Conservation (phyloP, 306 rosid genomes). For the Casuarina cunninghamiana region DNA sequence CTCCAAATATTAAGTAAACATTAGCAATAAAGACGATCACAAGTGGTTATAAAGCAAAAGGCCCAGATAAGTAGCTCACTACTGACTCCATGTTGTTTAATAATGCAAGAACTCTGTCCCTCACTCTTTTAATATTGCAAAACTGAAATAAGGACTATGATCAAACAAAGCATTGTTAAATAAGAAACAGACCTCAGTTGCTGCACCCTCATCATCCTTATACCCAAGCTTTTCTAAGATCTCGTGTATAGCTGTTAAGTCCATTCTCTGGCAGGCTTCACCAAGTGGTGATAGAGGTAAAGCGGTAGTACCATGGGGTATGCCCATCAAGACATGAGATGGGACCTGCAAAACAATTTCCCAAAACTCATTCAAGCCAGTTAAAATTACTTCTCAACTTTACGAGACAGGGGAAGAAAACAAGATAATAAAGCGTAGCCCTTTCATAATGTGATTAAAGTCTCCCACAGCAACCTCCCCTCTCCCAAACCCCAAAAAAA, state of each 20-base stretch:
- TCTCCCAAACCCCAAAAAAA: no score
- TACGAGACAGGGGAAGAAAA: constrained; percentile 3
- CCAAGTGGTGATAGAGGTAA: constrained; percentile 73
- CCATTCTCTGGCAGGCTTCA: constrained; percentile 81
- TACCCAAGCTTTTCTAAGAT: constrained; percentile 81
- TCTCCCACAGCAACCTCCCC: no score
- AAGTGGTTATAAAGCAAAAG: neutral
- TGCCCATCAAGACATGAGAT: constrained; percentile 86
- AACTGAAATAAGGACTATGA: no score
- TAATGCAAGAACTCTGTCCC: neutral
- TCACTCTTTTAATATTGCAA: neutral
- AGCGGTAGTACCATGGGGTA: constrained; percentile 59
- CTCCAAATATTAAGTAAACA: neutral
- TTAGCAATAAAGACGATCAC: neutral
- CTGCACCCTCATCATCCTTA: constrained; percentile 94
- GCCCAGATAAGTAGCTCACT: neutral
- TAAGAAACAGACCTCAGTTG: constrained; percentile 74
- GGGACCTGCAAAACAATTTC: constrained; percentile 63
- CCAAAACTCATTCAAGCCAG: constrained; percentile 30
- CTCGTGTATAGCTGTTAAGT: constrained; percentile 86
- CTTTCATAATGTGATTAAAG: neutral
- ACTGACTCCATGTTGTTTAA: neutral
- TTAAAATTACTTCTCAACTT: constrained; percentile 16
- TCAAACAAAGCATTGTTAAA: neutral
- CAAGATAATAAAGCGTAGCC: neutral